phyloP scores from a whole-genome alignment of 306 rosid species.

The Begonia masoniana region DNA sequence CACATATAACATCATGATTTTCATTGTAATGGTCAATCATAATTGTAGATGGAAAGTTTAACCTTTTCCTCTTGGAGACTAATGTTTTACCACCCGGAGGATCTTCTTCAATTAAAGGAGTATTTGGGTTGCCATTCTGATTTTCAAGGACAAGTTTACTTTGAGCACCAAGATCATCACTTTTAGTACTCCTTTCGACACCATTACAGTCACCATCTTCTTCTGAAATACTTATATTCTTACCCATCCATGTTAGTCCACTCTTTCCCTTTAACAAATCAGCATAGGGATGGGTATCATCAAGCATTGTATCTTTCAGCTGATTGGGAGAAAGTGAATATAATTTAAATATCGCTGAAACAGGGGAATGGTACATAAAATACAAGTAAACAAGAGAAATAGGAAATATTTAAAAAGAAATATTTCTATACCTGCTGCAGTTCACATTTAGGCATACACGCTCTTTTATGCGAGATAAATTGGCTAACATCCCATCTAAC shows the following conservation, averaged over 20 bases:
- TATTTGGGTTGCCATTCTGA: slow-evolving; percentile 16
- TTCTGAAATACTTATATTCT: slow-evolving; percentile 8
- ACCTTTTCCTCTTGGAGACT: slow-evolving; percentile 28
- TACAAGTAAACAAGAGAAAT: slow-evolving; percentile 8
- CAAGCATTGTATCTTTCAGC: slow-evolving; percentile 55
- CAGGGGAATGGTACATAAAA: neutral
- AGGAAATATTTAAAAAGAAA: neutral
- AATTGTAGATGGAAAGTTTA: slow-evolving; percentile 13
- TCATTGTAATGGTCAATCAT: slow-evolving; percentile 10
- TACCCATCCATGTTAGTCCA: slow-evolving; percentile 25
- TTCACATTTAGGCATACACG: slow-evolving; percentile 29
- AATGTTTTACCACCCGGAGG: slow-evolving; percentile 10
- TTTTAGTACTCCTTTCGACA: slow-evolving; percentile 12
- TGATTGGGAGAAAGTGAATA: slow-evolving; percentile 15
- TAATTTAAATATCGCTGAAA: too few species aligned
- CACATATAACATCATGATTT: slow-evolving; percentile 9
- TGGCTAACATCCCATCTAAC: slow-evolving; percentile 31
- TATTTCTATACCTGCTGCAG: slow-evolving; percentile 41
- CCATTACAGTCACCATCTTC: slow-evolving; percentile 11
- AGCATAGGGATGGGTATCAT: slow-evolving; percentile 41
- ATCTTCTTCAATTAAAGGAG: slow-evolving; percentile 9
- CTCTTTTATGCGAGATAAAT: slow-evolving; percentile 38
- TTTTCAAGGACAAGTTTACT: slow-evolving; percentile 4
- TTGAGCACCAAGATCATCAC: slow-evolving; percentile 16
- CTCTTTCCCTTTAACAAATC: slow-evolving; percentile 38